phyloP scores from a whole-genome alignment of 495 filamentous ascomycete species.

The Clavariopsis aquatica region DNA sequence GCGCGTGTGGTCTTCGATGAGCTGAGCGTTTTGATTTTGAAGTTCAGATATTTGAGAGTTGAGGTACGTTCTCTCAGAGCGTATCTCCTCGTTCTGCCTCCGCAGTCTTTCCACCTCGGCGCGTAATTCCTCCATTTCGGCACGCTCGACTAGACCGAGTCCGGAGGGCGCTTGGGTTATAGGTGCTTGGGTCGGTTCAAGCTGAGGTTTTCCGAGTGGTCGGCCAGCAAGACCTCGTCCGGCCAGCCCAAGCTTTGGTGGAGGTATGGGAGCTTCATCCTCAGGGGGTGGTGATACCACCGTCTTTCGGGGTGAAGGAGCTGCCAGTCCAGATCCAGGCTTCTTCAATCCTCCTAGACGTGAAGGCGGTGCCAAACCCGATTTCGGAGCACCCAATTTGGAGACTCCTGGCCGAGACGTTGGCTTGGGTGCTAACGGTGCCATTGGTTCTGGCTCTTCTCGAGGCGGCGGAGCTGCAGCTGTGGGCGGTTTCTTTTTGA shows the following conservation, averaged over 20 bases:
- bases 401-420: constrained; percentile 61
- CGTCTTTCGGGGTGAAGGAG: constrained; percentile 53
- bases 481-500: constrained; percentile 55
- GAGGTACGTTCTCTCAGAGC: constrained; percentile 70
- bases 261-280: constrained; percentile 59
- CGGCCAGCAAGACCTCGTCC: constrained; percentile 81
- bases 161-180: constrained; percentile 41
- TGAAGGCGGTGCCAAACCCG: constrained; percentile 60
- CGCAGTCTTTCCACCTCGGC: constrained; percentile 75
- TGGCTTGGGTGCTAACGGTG: constrained; percentile 57
- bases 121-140: constrained; percentile 86
- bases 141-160: constrained; percentile 72
- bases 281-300: constrained; percentile 58
- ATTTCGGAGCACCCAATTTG: constrained; percentile 68
- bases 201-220: constrained; percentile 75
- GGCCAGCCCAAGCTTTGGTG: constrained; percentile 68
- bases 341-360: constrained; percentile 56
- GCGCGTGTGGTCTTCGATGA: constrained; percentile 96
- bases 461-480: constrained; percentile 54
- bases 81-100: constrained; percentile 71
- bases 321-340: constrained; percentile 33
- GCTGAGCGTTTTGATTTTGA: constrained; percentile 90
- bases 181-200: constrained; percentile 50
- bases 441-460: constrained; percentile 51
- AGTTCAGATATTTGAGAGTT: constrained; percentile 81